Conservation (phyloP, 768 basidiomycete species). For the Rossbeevera mucosa region DNA sequence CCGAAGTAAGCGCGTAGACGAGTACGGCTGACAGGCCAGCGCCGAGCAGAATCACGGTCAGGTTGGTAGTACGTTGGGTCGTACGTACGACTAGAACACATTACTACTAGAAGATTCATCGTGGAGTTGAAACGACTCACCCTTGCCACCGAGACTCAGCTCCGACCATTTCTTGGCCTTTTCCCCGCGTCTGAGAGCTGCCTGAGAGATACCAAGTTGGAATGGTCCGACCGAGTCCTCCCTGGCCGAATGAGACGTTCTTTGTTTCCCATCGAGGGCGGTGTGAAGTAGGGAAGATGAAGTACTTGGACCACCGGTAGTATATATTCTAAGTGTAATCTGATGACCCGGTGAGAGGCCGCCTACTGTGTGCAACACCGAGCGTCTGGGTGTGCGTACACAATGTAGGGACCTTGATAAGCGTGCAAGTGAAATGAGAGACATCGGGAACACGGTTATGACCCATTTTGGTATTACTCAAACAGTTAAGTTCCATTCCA, state of each 20-base stretch:
- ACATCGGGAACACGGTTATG: slow-evolving; percentile 6
- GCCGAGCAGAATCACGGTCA: slow-evolving; percentile 62
- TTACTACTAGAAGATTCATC: background rate
- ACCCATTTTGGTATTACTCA: slow-evolving; percentile 9
- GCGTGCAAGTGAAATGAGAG: slow-evolving; percentile 2
- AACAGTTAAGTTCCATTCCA: too few relatives aligned
- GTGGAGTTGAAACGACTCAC: slow-evolving; percentile 32
- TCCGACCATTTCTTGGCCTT: slow-evolving; percentile 76
- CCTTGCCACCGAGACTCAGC: slow-evolving; percentile 71
- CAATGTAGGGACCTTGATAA: slow-evolving; percentile 8
- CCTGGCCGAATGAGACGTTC: slow-evolving; percentile 32
- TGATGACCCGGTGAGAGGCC: background rate
- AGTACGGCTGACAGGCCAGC: slow-evolving; percentile 75
- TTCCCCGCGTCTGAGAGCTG: slow-evolving; percentile 47
- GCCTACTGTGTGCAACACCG: background rate
- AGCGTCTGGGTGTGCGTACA: background rate
- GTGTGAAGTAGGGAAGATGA: slow-evolving; percentile 55
- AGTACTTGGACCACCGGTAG: slow-evolving; percentile 45
- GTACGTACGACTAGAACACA: background rate
- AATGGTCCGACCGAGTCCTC: slow-evolving; percentile 75
- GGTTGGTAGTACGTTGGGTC: slow-evolving; percentile 43
- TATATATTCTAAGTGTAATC: slow-evolving; percentile 34
- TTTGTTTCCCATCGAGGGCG: slow-evolving; percentile 57
- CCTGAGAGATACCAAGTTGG: slow-evolving; percentile 62
- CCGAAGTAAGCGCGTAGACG: slow-evolving; percentile 71